Evolutionary conservation across 352 stramenopile species (phyloP), one percentile per base, ranked within the genome.

Genomic region (Phytophthora macrochlamydospora): DNA sequence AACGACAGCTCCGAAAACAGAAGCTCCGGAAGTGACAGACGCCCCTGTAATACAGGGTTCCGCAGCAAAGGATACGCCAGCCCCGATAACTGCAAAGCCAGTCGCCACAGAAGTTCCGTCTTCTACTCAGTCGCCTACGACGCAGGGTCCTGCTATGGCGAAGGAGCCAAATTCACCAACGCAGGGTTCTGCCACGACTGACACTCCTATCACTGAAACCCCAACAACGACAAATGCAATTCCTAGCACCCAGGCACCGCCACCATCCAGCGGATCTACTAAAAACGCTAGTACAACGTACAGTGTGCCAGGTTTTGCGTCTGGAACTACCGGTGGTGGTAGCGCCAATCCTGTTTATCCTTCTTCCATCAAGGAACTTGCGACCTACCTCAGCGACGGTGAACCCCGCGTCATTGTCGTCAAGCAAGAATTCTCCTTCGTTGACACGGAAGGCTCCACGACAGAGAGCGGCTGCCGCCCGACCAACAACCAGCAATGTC

Each of bases 401-500:
- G 56, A 63, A 13, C 59, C 72, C 1, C 64, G 56, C 13, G 69
- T 80, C 2, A 80, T 78, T 38, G 55, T 78, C 0, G 46, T 80
- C 28, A 73, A 68, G 11, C 45, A 73, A 29, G 59, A 64, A 44
- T 74, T 79, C n/a, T 53, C 56, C 1, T 79, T 79, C 29, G 28
- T 56, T 11, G 49, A 46, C 18, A 71, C 70, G 2, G 73, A 78
- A 38, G 71, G 57, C 0, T 54, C 43, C 1, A 76, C 37, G 5
- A 76, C 61, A 2, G 66, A 73, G 29, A 67, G 14, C 2, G 71
- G 57, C 5, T 75, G 71, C 12, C 51, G 62, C 8, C 57, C 66
- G 1, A 59, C n/a, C 3, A 60, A 72, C 44, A 72, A 57, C 18
- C 56, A 50, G 6, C 50, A 71, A 6, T 77, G 69, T n/a, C 46